Percentiles rank a stretch among this genome's conserved stretches.
These are phyloP conservation scores for Phytophthora fragariaefolia DNA, from an alignment of 352 stramenopile species.

Conservation along the genomic window DNA sequence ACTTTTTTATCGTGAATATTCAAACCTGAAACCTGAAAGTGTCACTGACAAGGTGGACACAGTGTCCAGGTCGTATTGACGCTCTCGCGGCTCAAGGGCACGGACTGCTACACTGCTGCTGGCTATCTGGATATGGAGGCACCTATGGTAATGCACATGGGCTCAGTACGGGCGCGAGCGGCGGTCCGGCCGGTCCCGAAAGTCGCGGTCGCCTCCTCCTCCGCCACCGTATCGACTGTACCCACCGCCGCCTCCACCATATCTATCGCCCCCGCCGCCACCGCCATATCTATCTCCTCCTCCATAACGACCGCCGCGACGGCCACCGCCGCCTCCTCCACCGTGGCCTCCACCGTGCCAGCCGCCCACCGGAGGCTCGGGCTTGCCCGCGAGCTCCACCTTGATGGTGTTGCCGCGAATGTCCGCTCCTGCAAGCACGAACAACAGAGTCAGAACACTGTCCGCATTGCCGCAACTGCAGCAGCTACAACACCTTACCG, in stretches of 20 bases:
- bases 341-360: conserved; percentile 65
- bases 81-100: neutral
- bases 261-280: conserved; percentile 46
- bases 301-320: conserved; percentile 48
- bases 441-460: neutral
- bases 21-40: too few species aligned
- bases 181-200: conserved; percentile 53
- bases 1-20: too few species aligned
- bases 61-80: conserved; percentile 8
- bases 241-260: conserved; percentile 41
- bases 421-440: conserved; percentile 52
- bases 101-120: conserved; percentile 20
- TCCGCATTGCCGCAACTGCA: conserved; percentile 11
- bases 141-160: conserved; percentile 21
- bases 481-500: conserved; percentile 37
- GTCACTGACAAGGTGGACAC: neutral
- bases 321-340: conserved; percentile 44
- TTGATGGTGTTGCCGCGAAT: conserved; percentile 87
- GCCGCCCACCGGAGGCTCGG: conserved; percentile 75
- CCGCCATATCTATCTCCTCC: conserved; percentile 51
- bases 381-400: conserved; percentile 84
- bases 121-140: conserved; percentile 14
- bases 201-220: conserved; percentile 51
- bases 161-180: conserved; percentile 71
- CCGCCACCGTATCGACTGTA: conserved; percentile 44